A percentile compares a stretch with the other conserved stretches of the same genome.
Conservation (phyloP, 1,139 yeast species). For the Suhomyces maxii region DNA sequence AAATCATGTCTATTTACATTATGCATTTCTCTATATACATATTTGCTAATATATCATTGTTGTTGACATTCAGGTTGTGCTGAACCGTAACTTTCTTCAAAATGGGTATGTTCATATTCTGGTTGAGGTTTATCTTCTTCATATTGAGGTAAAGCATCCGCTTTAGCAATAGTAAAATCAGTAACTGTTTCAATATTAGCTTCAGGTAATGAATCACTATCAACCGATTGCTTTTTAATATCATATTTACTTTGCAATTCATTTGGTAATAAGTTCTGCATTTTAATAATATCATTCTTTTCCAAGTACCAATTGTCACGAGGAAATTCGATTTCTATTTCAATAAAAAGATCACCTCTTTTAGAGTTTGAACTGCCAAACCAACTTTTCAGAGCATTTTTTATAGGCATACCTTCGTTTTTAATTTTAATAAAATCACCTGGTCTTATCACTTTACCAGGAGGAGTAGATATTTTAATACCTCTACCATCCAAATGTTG, state of each 20-base stretch:
- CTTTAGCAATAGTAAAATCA: slow-evolving; percentile 38
- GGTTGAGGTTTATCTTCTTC: slow-evolving; percentile 20
- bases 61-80: slow-evolving; percentile 45
- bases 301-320: slow-evolving; percentile 77
- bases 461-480: slow-evolving; percentile 60
- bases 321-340: slow-evolving; percentile 77
- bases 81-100: slow-evolving; percentile 15
- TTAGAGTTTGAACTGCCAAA: slow-evolving; percentile 25
- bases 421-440: slow-evolving; percentile 65
- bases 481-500: slow-evolving; percentile 82
- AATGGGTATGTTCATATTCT: slow-evolving; percentile 18
- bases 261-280: slow-evolving; percentile 57
- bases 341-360: slow-evolving; percentile 75
- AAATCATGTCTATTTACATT: slow-evolving; percentile 11
- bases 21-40: slow-evolving; percentile 8
- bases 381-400: slow-evolving; percentile 36
- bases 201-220: slow-evolving; percentile 28
- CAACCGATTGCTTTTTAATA: slow-evolving; percentile 25
- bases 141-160: slow-evolving; percentile 38
- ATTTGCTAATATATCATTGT: slow-evolving; percentile 24
- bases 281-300: slow-evolving; percentile 54
- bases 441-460: slow-evolving; percentile 80
- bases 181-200: slow-evolving; percentile 44
- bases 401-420: slow-evolving; percentile 86
- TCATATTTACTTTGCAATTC: slow-evolving; percentile 27